These are phyloP conservation scores for Artemisia tridentata DNA, from an alignment of 129 eudicot species.

Conservation along the genomic window DNA sequence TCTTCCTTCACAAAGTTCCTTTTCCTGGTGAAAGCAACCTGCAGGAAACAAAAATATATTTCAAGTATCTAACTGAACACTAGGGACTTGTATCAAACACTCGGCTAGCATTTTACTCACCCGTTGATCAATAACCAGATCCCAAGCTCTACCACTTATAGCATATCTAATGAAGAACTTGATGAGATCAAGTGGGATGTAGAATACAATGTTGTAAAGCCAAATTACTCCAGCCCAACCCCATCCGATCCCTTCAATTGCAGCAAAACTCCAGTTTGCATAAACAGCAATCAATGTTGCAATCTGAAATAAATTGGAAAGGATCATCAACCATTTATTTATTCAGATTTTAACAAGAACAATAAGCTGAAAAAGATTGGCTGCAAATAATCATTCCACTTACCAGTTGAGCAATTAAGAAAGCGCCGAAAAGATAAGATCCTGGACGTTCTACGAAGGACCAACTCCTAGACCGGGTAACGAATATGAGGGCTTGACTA, in stretches of 20 bases:
- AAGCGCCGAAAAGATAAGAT: slow-evolving; percentile 52
- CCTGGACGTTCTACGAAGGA: slow-evolving; percentile 76
- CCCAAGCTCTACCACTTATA: slow-evolving; percentile 75
- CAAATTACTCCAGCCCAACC: slow-evolving; percentile 86
- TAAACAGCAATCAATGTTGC: slow-evolving; percentile 83
- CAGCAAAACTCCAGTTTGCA: slow-evolving; percentile 72
- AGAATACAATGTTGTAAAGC: slow-evolving; percentile 61
- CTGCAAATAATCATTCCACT: slow-evolving; percentile 8
- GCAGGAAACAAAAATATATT: slow-evolving; percentile 15
- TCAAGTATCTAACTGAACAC: neutral
- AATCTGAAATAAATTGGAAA: slow-evolving; percentile 39
- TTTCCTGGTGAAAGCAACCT: slow-evolving; percentile 75
- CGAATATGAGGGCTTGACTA: slow-evolving; percentile 81
- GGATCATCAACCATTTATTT: neutral
- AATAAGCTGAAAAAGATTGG: neutral
- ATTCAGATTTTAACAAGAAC: neutral
- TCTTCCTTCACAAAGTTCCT: slow-evolving; percentile 76
- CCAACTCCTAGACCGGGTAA: slow-evolving; percentile 79
- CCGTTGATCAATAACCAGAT: slow-evolving; percentile 70
- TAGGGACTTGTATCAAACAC: neutral
- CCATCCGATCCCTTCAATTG: slow-evolving; percentile 85
- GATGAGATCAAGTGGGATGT: slow-evolving; percentile 65
- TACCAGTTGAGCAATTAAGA: slow-evolving; percentile 69
- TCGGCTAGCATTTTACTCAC: slow-evolving; percentile 23
- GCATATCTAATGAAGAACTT: slow-evolving; percentile 63